These are phyloP conservation scores for Fusarium brachygibbosum DNA, from an alignment of 2,329 filamentous ascomycete species.

Conservation along the genomic window DNA sequence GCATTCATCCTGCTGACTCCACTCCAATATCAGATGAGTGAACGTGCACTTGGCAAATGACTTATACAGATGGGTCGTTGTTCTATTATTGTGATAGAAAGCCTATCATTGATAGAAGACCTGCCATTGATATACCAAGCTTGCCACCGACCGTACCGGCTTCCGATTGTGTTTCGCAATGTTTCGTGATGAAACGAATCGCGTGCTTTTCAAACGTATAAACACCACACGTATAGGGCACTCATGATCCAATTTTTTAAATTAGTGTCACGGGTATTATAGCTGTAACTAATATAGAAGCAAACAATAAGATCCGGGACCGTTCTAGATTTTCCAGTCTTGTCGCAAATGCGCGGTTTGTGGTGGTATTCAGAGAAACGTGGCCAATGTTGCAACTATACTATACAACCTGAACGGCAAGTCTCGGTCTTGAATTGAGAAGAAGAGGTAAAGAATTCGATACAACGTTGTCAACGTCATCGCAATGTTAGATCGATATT, in stretches of 20 bases:
- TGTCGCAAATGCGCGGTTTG: not conserved
- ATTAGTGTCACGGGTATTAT: slow-evolving; percentile 3
- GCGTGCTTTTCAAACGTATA: slow-evolving; percentile 5
- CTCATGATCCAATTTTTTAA: slow-evolving; percentile 1
- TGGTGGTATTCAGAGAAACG: slow-evolving; percentile 15
- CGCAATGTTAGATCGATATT: slow-evolving; percentile 35
- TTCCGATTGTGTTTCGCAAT: not conserved
- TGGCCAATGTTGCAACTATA: slow-evolving; percentile 1
- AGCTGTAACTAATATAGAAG: not conserved
- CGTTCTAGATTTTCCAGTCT: slow-evolving; percentile 1
- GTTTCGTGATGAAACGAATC: slow-evolving; percentile 25
- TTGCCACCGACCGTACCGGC: not conserved
- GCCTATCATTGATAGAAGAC: no score
- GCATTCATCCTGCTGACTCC: not conserved
- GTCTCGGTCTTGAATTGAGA: not conserved
- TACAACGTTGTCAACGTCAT: slow-evolving; percentile 26
- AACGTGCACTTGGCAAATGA: not conserved
- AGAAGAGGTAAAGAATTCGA: slow-evolving; percentile 12
- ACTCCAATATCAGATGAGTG: not conserved
- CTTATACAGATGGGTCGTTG: not conserved
- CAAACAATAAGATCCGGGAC: not conserved
- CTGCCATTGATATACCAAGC: not conserved
- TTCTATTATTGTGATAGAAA: not conserved
- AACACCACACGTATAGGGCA: not conserved
- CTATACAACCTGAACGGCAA: not conserved